phyloP scores from a whole-genome alignment of 2,329 filamentous ascomycete species.

The Monosporascus sp. region DNA sequence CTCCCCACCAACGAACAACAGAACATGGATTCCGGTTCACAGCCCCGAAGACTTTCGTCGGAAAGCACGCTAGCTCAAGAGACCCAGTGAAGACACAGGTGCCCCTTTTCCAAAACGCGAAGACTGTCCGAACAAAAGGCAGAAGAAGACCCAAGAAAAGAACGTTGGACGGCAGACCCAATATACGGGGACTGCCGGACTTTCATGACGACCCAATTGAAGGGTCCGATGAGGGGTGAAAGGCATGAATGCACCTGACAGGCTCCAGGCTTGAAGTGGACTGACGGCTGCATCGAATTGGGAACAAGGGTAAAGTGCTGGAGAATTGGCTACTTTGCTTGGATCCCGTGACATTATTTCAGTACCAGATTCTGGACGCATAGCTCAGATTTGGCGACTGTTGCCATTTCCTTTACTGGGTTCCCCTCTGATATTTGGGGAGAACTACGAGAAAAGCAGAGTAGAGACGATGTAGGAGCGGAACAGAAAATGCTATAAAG shows the following conservation, averaged over 20 bases:
- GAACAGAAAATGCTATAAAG: too few species aligned
- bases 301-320: too few species aligned
- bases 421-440: too few species aligned
- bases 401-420: too few species aligned
- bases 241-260: not conserved
- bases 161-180: constrained; percentile 18
- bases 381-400: too few species aligned
- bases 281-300: not conserved
- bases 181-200: constrained; percentile 24
- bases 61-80: constrained; percentile 15
- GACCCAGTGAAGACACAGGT: not conserved
- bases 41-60: constrained; percentile 21
- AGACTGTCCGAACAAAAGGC: constrained; percentile 2
- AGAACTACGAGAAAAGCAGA: too few species aligned
- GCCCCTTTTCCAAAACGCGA: not conserved
- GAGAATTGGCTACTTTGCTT: too few species aligned
- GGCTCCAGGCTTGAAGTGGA: not conserved
- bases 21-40: constrained; percentile 13
- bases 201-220: constrained; percentile 26
- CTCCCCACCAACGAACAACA: constrained; percentile 4
- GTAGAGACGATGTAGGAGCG: too few species aligned
- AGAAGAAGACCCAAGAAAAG: constrained; percentile 13
- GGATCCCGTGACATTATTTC: not conserved
- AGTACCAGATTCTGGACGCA: too few species aligned
- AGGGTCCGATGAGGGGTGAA: constrained; percentile 14